Evolutionary conservation across 345 rosid genomes (phyloP).

Genomic region (Excoecaria cochinchinensis): DNA sequence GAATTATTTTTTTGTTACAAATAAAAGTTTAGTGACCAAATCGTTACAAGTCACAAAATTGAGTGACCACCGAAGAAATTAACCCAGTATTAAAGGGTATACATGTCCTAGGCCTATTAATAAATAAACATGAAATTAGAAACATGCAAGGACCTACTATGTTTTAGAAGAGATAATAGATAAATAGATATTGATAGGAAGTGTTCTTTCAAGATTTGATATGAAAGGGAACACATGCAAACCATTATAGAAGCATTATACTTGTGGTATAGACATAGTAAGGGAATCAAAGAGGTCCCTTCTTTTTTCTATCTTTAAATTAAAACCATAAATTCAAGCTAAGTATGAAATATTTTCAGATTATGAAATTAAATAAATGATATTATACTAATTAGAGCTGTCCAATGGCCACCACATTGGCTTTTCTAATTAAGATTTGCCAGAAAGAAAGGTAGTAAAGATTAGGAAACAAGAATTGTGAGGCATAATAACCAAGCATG

Average conservation of each 20-base stretch:
- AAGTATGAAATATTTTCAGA: conserved; percentile 14
- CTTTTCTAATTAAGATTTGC: conserved; percentile 12
- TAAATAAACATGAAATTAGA: conserved; percentile 16
- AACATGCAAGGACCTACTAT: conserved; percentile 27
- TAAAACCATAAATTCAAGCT: conserved; percentile 52
- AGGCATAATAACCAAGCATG: conserved; percentile 47
- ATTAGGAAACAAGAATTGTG: conserved; percentile 3
- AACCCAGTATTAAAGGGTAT: too few relatives aligned
- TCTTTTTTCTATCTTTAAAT: conserved; percentile 47
- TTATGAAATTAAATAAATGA: background rate
- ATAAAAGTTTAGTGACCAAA: too few relatives aligned
- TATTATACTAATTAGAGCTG: conserved; percentile 28
- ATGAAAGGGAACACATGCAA: conserved; percentile 31
- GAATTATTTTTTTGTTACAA: too few relatives aligned
- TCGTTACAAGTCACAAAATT: too few relatives aligned
- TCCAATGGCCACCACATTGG: conserved; percentile 31
- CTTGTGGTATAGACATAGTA: conserved; percentile 23
- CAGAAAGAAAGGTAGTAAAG: background rate
- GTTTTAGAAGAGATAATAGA: conserved; percentile 20
- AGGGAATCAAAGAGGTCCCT: conserved; percentile 36
- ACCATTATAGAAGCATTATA: conserved; percentile 35
- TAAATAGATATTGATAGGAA: conserved; percentile 23
- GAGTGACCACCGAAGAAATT: too few relatives aligned
- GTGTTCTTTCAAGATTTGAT: conserved; percentile 13
- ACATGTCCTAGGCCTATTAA: background rate